Evolutionary conservation across 352 stramenopile species (phyloP), one percentile per base, ranked within the genome.

Genomic region (Phytophthora capsici): DNA sequence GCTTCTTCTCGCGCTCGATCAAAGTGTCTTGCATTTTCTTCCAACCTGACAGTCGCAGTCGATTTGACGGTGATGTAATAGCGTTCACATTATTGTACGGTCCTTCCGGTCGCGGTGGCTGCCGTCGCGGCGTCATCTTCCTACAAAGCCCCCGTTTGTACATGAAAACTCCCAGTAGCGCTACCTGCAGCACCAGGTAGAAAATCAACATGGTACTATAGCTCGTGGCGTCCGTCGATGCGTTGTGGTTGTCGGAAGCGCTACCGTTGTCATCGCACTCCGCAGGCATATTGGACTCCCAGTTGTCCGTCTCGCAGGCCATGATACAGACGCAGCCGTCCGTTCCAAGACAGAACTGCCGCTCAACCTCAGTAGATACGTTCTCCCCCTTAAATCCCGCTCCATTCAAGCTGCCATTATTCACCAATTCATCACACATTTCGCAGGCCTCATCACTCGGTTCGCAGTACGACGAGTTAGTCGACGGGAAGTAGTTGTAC

Each of bases 61-160:
- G 67, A 38, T 91, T 90, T 5, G 80, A 89, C 8, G 84, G 82
- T 12, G 78, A 89, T n/a, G 77, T 59, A 60, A 91, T 91, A 6
- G 81, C 80, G 36, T 79, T 63, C 17, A 87, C 78, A 26, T 93
- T 88, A 55, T 93, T 91, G 71, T 93, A 93, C 36, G 82, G 80
- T 9, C 82, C 84, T 51, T 83, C 68, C 0, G 61, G 26, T 19
- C 48, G 50, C 16, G 51, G 44, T 10, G 57, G 67, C 1, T 5
- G 58, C 25, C 54, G 46, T 1, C 61, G 66, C 5, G 50, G 48
- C n/a, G 69, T 60, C 19, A 66, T 73, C 22, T 66, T 69, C 26
- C 57, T 50, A 38, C 83, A 86, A 0, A 81, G 37, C 20, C 69
- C 68, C 2, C 82, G 80, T 43, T 72, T 80, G 41, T 93, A 89